Base-by-base conservation (phyloP, 1,284 basidiomycete genomes). In the Ceratobasidium sp. region DNA sequence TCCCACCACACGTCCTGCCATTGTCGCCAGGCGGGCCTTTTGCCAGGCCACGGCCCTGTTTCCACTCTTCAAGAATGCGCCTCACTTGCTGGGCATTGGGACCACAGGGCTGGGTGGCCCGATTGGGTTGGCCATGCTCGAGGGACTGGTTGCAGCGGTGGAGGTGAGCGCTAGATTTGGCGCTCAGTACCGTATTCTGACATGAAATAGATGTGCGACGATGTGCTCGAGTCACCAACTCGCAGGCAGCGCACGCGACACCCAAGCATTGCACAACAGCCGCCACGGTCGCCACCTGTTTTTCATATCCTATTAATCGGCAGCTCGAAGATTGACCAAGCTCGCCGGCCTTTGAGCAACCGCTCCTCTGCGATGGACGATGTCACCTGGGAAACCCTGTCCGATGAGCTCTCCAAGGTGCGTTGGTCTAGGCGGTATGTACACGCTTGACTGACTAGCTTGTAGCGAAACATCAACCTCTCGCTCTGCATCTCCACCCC, bases 131-230 rank as follows among this genome's bases (percentile, higher is more conserved):
- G 91, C 91, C 33, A 90, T 90, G 3, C 83, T 94, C 4, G 93
- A 94, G 77, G 93, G 91, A 1, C 84, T 93, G 20, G 90, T 92
- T 18, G 90, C 92, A 27, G 90, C 89, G 18, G 83, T 94, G 27
- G 93, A 94, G 87, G 93, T 93, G 80, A 71, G 85, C 48, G 30
- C 30, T 14, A 16, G 59, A 60, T 33, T 60, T 60, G 33, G 27
- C 57, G 57, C 57, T 27, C 38, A 20, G 44, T 62, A 33, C 23
- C 14, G 44, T 44, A 84, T 69, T 38, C 27, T 46, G 52, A 14
- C 18, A 14, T 48, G 48, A 23, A 30, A 38, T 65, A 92, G 91
- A 84, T 92, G 79, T 91, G 91, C 81, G 90, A 92, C 80, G 81
- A 82, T 20, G 82, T 90, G 18, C 54, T 79, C n/a, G 79, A 78